Base-by-base conservation (phyloP, 345 rosid species). In the Mangifera indica region DNA sequence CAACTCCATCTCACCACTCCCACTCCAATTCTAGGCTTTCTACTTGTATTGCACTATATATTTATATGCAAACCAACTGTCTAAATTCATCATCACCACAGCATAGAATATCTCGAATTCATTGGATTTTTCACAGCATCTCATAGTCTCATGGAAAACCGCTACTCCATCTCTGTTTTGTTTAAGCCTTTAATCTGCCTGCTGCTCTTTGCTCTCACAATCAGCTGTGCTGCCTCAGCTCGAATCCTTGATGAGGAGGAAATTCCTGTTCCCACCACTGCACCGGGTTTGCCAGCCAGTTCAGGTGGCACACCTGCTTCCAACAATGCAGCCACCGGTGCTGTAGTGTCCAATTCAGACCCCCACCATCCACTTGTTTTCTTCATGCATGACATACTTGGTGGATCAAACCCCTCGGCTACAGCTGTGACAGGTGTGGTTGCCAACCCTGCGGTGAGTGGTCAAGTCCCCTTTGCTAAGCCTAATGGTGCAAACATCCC, bases 401-500 rank as follows among this genome's bases (percentile, higher is more conserved):
- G 92, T 0, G 96, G 96, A 17, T 85, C 92, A 12, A 90, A 87
- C 73, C 96, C 98, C 8, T 77, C 90, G 0, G 93, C 96, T 10
- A 73, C 79, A 76, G 91, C 96, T 0, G 93, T 93, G 20, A 91
- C 94, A 0, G 94, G 96, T 56, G 72, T 93, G 0, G 93, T 90
- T 1, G 74, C 81, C 56, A 93, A 89, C 66, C 87, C 93, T 0
- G 91, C 95, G 4, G 71, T 84, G 66, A 85, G 70, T 2, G 93
- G 93, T 7, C 98, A 89, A 69, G 83, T 92, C 51, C 91, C 98
- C 7, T 94, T 92, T 56, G 89, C 97, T 72, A 90, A 92, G 74
- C 93, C 97, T 0, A 90, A 87, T 3, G 97, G 97, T 0, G 92
- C 97, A 1, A 87, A 86, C 77, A 87, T 92, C 64, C 90, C 98